Conservation (phyloP, 805 yeast species). For the Myxozyma melibiosi region DNA sequence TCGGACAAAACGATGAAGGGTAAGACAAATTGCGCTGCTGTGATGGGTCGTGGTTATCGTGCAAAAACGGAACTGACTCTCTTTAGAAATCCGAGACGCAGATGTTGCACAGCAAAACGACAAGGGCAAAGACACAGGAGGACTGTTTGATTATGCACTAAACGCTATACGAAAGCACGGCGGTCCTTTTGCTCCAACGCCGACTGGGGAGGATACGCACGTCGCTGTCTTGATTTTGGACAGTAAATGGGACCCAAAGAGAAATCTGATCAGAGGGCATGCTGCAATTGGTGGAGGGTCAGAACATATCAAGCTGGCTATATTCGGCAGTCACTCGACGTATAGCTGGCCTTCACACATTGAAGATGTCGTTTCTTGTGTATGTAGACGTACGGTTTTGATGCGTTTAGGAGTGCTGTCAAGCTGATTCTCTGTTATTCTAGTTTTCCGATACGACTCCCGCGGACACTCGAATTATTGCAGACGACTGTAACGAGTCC, state of each 20-base stretch:
- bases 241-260: slow-evolving; percentile 72
- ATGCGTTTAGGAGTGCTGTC: background rate
- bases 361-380: slow-evolving; percentile 61
- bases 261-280: slow-evolving; percentile 70
- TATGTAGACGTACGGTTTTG: background rate
- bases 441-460: slow-evolving; percentile 72
- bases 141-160: slow-evolving; percentile 73
- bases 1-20: slow-evolving; percentile 61
- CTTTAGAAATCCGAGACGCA: slow-evolving; percentile 66
- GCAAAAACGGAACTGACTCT: background rate
- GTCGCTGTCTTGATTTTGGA: slow-evolving; percentile 88
- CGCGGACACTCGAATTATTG: slow-evolving; percentile 69
- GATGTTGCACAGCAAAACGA: slow-evolving; percentile 85
- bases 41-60: background rate
- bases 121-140: slow-evolving; percentile 71
- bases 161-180: slow-evolving; percentile 67
- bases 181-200: slow-evolving; percentile 50
- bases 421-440: background rate
- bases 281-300: slow-evolving; percentile 94
- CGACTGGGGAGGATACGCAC: slow-evolving; percentile 53
- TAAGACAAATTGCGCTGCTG: background rate
- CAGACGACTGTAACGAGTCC: slow-evolving; percentile 84
- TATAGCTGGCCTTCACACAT: slow-evolving; percentile 90
- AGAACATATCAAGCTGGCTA: slow-evolving; percentile 70
- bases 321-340: slow-evolving; percentile 90